Evolutionary conservation across 169 alveolate genomes (phyloP).

Genomic region (Plasmodium chabaudi): DNA sequence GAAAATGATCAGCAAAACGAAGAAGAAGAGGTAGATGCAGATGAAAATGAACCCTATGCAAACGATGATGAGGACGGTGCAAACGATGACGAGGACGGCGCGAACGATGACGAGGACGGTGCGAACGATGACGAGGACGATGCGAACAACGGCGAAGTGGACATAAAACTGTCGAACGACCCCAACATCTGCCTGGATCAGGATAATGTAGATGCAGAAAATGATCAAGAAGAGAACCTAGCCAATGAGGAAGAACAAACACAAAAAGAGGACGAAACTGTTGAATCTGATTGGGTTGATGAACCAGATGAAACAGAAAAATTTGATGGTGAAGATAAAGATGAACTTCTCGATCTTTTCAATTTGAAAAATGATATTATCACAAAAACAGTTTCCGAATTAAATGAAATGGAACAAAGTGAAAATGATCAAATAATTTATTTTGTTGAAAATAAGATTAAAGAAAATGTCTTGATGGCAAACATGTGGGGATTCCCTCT

Average conservation of each 20-base stretch:
- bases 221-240: background rate
- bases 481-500: slow-evolving; percentile 14
- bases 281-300: background rate
- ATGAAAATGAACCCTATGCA: background rate
- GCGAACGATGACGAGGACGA: background rate
- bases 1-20: background rate
- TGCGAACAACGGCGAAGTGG: background rate
- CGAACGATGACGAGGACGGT: background rate
- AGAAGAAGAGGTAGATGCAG: background rate
- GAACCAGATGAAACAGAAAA: background rate
- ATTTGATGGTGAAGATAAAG: background rate
- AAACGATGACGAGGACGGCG: background rate
- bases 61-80: background rate
- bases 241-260: background rate
- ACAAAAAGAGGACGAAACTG: background rate
- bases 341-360: background rate
- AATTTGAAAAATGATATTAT: no score
- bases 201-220: slow-evolving; percentile 4
- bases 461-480: background rate
- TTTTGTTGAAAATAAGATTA: no score
- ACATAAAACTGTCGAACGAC: slow-evolving; percentile 25
- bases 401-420: no score
- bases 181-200: slow-evolving; percentile 11
- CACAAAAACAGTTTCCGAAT: no score
- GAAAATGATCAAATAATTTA: no score